Conservation (phyloP, 257 asterid genomes). For the Ligustrum vulgare region DNA sequence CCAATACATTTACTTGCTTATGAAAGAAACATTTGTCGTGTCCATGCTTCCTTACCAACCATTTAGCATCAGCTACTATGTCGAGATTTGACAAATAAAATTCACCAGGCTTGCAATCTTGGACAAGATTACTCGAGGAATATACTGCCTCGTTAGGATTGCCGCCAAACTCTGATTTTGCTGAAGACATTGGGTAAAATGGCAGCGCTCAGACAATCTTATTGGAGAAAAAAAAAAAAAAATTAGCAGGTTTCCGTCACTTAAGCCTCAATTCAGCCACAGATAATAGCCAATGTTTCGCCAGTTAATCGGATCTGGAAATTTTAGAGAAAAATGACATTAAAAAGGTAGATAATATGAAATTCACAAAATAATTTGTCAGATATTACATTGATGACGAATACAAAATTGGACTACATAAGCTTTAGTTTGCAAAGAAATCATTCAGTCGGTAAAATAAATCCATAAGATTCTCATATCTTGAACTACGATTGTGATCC, state of each 20-base stretch:
- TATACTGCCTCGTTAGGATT: constrained; percentile 36
- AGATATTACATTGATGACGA: constrained; percentile 9
- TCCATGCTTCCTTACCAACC: constrained; percentile 33
- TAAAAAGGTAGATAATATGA: neutral
- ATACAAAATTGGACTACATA: neutral
- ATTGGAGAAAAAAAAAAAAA: neutral
- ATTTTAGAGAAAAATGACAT: constrained; percentile 4
- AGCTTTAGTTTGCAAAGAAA: neutral
- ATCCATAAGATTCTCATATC: neutral
- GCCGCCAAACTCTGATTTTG: constrained; percentile 31
- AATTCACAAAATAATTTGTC: neutral
- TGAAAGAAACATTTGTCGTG: constrained; percentile 28
- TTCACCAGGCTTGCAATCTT: constrained; percentile 24
- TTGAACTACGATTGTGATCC: neutral
- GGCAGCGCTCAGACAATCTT: constrained; percentile 15
- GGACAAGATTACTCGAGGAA: constrained; percentile 33
- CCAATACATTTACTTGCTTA: constrained; percentile 28
- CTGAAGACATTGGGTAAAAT: constrained; percentile 44
- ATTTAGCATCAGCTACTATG: constrained; percentile 24
- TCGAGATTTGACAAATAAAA: constrained; percentile 31
- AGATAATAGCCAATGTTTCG: constrained; percentile 20
- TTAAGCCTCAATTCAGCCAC: constrained; percentile 10
- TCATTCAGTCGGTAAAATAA: neutral
- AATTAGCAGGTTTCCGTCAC: constrained; percentile 6
- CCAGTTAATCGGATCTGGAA: constrained; percentile 11